Conservation (phyloP, 805 yeast genomes). For the Suhomyces faveliae region DNA sequence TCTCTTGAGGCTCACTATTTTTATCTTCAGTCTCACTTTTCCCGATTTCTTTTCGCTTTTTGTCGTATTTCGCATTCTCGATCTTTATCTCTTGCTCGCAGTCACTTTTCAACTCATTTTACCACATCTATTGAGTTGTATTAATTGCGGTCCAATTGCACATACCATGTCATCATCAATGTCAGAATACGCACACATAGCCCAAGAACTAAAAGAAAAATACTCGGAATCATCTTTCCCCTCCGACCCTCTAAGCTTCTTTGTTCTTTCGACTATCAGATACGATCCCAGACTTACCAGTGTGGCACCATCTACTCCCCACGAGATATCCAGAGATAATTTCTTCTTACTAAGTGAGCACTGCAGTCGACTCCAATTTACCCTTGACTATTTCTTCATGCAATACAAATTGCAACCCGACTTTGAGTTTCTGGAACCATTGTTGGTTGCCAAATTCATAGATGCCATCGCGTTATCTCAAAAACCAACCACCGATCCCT, state of each 20-base stretch:
- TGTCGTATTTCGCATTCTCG: no score
- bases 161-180: not conserved
- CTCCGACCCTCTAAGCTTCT: conserved; percentile 37
- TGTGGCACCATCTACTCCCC: conserved; percentile 25
- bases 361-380: conserved; percentile 53
- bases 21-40: no score
- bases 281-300: conserved; percentile 61
- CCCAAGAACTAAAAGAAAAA: not conserved
- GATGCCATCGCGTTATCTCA: conserved; percentile 26
- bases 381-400: conserved; percentile 49
- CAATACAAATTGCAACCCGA: conserved; percentile 31
- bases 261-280: conserved; percentile 67
- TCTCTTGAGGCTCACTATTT: no score
- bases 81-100: no score
- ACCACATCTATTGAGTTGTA: not conserved
- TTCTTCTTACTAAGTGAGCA: conserved; percentile 71
- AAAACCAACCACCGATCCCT: conserved; percentile 22
- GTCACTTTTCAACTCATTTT: no score
- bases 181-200: not conserved
- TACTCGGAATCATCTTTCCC: conserved; percentile 11
- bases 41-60: no score
- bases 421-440: conserved; percentile 40
- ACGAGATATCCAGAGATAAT: conserved; percentile 24
- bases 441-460: conserved; percentile 36
- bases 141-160: not conserved